Conservation (phyloP, 495 filamentous ascomycete species). For the Parachaetomium inaequale region DNA sequence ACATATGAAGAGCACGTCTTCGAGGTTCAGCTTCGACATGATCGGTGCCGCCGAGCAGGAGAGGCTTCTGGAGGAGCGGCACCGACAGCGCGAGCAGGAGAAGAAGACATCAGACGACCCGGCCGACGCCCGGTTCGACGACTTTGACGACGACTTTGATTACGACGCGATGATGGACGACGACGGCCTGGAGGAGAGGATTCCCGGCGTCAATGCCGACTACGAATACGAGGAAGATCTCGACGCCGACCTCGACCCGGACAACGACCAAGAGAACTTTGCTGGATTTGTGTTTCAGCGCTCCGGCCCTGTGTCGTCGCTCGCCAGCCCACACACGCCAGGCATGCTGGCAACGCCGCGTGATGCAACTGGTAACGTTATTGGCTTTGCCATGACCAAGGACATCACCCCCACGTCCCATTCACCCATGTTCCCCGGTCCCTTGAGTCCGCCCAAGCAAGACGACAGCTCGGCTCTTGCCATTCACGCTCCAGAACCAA, state of each 20-base stretch:
- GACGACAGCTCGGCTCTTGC: conserved; percentile 31
- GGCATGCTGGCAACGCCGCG: conserved; percentile 50
- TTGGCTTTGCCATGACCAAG: conserved; percentile 50
- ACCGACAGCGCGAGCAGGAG: conserved; percentile 65
- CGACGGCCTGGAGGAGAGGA: conserved; percentile 69
- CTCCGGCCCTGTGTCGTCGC: conserved; percentile 47
- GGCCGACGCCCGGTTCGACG: conserved; percentile 50
- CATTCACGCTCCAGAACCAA: conserved; percentile 33
- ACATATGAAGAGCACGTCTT: conserved; percentile 83
- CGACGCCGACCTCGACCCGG: conserved; percentile 34
- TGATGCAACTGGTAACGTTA: conserved; percentile 47
- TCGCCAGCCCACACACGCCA: conserved; percentile 46
- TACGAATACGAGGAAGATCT: conserved; percentile 41
- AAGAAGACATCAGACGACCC: conserved; percentile 40
- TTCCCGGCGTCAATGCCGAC: conserved; percentile 71
- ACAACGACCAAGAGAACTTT: conserved; percentile 52
- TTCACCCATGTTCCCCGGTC: conserved; percentile 19
- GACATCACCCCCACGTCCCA: conserved; percentile 29
- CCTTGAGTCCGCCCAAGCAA: conserved; percentile 1
- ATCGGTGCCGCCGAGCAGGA: conserved; percentile 78
- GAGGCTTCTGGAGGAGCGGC: conserved; percentile 77
- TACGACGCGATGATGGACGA: conserved; percentile 67
- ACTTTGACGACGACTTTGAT: conserved; percentile 68
- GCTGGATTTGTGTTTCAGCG: conserved; percentile 52
- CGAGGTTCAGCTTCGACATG: conserved; percentile 91